Evolutionary conservation across 331 rosid genomes (phyloP).

Genomic region (Dryas integrifolia): DNA sequence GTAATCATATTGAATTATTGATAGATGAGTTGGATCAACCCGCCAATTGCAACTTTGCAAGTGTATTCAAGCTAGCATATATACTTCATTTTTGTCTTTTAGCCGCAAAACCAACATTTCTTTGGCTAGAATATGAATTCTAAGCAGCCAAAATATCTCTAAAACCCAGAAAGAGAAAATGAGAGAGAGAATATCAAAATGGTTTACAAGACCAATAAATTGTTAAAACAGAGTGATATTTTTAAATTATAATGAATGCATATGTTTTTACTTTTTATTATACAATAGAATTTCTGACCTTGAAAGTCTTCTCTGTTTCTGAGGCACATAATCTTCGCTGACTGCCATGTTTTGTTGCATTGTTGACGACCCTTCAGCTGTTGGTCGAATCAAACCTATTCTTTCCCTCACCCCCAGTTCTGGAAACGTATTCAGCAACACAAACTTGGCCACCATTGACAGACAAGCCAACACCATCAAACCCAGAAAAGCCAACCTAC

Average conservation of each 20-base stretch:
- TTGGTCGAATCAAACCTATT: constrained; percentile 2
- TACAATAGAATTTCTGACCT: neutral
- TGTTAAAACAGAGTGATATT: too few relatives aligned
- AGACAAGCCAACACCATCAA: constrained; percentile 43
- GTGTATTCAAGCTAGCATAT: neutral
- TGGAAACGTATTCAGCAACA: constrained; percentile 37
- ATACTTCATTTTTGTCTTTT: neutral
- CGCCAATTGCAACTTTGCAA: neutral
- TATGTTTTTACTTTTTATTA: neutral
- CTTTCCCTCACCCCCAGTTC: constrained; percentile 16
- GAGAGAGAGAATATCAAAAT: too few relatives aligned
- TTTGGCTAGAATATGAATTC: too few relatives aligned
- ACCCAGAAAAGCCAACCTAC: constrained; percentile 27
- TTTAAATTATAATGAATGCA: neutral
- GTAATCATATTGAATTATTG: neutral
- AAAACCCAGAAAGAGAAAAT: too few relatives aligned
- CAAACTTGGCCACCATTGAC: constrained; percentile 31
- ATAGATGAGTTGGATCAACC: neutral
- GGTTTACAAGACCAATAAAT: too few relatives aligned
- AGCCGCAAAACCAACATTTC: too few relatives aligned
- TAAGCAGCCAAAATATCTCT: too few relatives aligned
- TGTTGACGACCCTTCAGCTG: neutral
- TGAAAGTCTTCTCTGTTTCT: neutral
- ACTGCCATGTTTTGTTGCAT: neutral
- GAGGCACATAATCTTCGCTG: neutral